These are phyloP conservation scores for Kokia cookei DNA, from an alignment of 441 rosid genomes.

Conservation along the genomic window DNA sequence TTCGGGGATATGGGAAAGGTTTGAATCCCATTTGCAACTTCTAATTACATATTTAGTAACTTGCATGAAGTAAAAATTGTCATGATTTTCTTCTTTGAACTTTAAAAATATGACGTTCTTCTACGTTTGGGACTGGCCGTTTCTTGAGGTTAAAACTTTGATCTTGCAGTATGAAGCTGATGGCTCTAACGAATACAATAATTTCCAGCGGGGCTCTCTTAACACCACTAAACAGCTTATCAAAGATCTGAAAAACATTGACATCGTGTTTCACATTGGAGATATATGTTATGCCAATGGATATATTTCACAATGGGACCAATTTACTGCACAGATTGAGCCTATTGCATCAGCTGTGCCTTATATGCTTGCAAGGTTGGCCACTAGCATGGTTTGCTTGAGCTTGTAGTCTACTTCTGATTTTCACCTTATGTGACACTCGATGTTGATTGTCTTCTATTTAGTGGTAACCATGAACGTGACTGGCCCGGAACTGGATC, in stretches of 20 bases:
- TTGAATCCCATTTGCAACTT: not conserved
- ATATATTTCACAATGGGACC: slow-evolving; percentile 86
- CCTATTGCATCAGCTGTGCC: slow-evolving; percentile 78
- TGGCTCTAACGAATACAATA: slow-evolving; percentile 69
- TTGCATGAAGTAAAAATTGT: not conserved
- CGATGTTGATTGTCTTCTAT: not conserved
- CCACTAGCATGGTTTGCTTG: not conserved
- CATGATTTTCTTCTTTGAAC: not conserved
- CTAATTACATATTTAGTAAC: not conserved
- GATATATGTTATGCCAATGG: slow-evolving; percentile 78
- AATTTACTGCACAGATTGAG: slow-evolving; percentile 73
- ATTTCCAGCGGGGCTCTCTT: slow-evolving; percentile 60
- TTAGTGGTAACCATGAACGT: slow-evolving; percentile 80
- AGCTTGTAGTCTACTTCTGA: not conserved
- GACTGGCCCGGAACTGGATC: slow-evolving; percentile 87
- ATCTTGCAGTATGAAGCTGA: slow-evolving; percentile 60
- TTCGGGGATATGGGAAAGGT: slow-evolving; percentile 99
- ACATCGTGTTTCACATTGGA: slow-evolving; percentile 77
- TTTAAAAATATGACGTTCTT: not conserved
- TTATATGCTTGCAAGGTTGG: slow-evolving; percentile 80
- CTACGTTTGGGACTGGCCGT: not conserved
- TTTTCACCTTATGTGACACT: not conserved
- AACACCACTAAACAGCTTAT: slow-evolving; percentile 72
- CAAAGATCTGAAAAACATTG: slow-evolving; percentile 54
- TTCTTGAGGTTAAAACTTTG: not conserved